Conservation (phyloP, 1,284 basidiomycete genomes). For the Marasmius tenuissimus region DNA sequence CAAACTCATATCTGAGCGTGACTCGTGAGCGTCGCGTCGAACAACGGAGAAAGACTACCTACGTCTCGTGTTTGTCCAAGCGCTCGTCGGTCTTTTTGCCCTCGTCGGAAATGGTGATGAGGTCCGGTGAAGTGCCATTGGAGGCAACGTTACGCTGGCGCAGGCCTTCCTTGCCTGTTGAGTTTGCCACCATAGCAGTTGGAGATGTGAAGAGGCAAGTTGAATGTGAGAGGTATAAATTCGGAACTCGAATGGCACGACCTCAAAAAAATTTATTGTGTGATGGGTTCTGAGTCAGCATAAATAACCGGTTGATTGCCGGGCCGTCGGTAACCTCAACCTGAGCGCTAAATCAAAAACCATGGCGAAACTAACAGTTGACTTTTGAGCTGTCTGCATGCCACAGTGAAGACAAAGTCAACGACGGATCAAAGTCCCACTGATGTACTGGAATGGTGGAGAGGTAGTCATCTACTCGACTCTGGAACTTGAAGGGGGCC, state of each 20-base stretch:
- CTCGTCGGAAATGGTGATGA: conserved; percentile 51
- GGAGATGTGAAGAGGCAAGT: neutral
- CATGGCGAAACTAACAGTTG: no score
- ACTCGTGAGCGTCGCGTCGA: conserved; percentile 12
- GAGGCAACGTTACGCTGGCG: conserved; percentile 11
- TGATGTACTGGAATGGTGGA: no score
- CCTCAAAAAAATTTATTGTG: neutral
- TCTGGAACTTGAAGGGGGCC: no score
- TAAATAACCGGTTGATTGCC: no score
- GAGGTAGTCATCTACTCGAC: no score
- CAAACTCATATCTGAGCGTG: conserved; percentile 84
- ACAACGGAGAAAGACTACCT: conserved; percentile 24
- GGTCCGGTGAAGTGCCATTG: conserved; percentile 13
- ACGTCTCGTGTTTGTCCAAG: conserved; percentile 77
- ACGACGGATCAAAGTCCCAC: no score
- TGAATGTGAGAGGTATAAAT: no score
- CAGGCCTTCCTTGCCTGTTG: conserved; percentile 7
- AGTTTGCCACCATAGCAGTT: conserved; percentile 2
- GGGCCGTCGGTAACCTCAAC: no score
- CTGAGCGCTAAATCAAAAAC: no score
- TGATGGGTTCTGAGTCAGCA: neutral
- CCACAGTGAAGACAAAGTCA: no score
- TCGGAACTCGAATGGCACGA: neutral
- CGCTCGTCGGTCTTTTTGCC: conserved; percentile 70
- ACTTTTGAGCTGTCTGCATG: no score